These are phyloP conservation scores for Brassica nigra DNA, from an alignment of 345 rosid species.

Conservation along the genomic window DNA sequence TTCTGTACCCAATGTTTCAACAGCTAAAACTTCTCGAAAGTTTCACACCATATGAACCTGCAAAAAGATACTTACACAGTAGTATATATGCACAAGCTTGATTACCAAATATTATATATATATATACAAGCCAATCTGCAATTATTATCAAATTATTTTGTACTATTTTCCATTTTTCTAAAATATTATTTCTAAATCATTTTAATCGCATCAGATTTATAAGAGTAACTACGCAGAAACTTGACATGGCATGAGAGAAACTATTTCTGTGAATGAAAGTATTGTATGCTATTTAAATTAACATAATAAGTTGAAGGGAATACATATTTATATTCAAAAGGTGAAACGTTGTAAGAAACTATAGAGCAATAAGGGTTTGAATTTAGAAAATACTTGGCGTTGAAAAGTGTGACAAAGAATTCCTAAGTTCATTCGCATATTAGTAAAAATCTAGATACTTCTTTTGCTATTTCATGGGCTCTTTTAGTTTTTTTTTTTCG, in stretches of 20 bases:
- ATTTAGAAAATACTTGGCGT: slow-evolving; percentile 31
- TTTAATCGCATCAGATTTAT: not conserved
- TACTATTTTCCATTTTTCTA: slow-evolving; percentile 12
- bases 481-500: slow-evolving; percentile 16
- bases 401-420: slow-evolving; percentile 34
- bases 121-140: slow-evolving; percentile 20
- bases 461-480: slow-evolving; percentile 37
- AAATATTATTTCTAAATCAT: not conserved
- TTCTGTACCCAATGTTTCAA: slow-evolving; percentile 36
- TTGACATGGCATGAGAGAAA: slow-evolving; percentile 4
- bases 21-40: slow-evolving; percentile 28
- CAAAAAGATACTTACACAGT: slow-evolving; percentile 11
- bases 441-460: slow-evolving; percentile 12
- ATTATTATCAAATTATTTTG: slow-evolving; percentile 41
- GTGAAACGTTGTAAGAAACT: not conserved
- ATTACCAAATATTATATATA: too few species aligned
- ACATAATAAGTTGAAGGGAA: not conserved
- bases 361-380: slow-evolving; percentile 8
- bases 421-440: slow-evolving; percentile 4
- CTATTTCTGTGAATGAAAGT: not conserved
- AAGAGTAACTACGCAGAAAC: not conserved
- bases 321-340: not conserved
- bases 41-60: slow-evolving; percentile 35
- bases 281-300: not conserved
- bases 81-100: not conserved